These are phyloP conservation scores for Cenchrus fungigraminus DNA, from an alignment of 176 grass and related monocot genomes.

Conservation along the genomic window DNA sequence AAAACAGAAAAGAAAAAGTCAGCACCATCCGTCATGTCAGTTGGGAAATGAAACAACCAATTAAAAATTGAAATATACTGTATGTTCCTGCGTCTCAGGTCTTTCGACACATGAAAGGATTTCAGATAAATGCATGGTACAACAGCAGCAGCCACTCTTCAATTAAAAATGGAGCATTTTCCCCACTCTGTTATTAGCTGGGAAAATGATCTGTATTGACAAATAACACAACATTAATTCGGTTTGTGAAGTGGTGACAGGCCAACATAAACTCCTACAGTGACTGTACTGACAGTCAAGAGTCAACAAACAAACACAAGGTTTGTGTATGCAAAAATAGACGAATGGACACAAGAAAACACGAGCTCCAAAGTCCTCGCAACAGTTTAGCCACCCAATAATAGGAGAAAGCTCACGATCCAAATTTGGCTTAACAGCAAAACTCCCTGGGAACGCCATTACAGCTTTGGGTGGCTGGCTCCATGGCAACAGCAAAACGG, in stretches of 20 bases:
- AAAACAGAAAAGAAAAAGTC: too few species aligned
- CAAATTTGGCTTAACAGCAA: constrained; percentile 42
- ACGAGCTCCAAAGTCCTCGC: neutral
- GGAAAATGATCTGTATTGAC: neutral
- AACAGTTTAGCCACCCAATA: constrained; percentile 38
- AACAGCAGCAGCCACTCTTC: neutral
- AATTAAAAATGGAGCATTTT: neutral
- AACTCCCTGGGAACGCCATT: neutral
- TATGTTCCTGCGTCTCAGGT: too few species aligned
- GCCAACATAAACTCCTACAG: neutral
- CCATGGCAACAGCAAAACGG: constrained; percentile 22
- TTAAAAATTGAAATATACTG: too few species aligned
- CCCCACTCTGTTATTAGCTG: neutral
- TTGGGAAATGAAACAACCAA: too few species aligned
- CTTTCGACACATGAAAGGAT: neutral
- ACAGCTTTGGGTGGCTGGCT: constrained; percentile 30
- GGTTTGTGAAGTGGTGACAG: neutral
- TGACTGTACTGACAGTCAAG: neutral
- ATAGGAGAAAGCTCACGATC: constrained; percentile 16
- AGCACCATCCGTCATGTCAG: too few species aligned
- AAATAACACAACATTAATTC: neutral
- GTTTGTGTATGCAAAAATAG: neutral
- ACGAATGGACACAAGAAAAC: neutral
- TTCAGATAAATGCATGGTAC: neutral
- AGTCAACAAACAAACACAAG: neutral